These are phyloP conservation scores for Biancaea sappan DNA, from an alignment of 306 rosid species.

Conservation along the genomic window DNA sequence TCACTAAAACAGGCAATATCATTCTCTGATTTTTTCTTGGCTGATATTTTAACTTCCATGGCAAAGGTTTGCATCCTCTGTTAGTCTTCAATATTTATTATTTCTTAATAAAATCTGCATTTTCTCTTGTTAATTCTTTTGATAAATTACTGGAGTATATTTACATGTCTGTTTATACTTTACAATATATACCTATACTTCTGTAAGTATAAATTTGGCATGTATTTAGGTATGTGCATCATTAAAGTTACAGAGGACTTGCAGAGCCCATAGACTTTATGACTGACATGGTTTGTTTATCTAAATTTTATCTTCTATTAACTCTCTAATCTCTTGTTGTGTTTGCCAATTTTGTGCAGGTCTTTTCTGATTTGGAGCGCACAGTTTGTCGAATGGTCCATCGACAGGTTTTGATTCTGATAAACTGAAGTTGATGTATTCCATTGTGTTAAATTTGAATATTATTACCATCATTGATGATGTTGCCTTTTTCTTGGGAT, in stretches of 20 bases:
- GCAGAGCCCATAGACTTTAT: slow-evolving; percentile 2
- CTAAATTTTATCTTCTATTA: slow-evolving; percentile 21
- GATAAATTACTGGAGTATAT: slow-evolving; percentile 5
- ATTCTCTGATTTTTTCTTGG: slow-evolving; percentile 89
- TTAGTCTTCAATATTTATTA: slow-evolving; percentile 24
- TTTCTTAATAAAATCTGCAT: slow-evolving; percentile 25
- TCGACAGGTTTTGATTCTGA: slow-evolving; percentile 73
- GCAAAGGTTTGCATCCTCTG: slow-evolving; percentile 66
- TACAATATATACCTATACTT: neutral
- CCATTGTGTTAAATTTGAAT: slow-evolving; percentile 4
- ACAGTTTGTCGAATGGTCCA: slow-evolving; percentile 98
- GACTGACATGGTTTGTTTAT: slow-evolving; percentile 31
- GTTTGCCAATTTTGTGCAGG: slow-evolving; percentile 53
- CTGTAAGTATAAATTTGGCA: neutral
- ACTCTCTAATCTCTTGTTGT: slow-evolving; percentile 14
- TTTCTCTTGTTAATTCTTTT: slow-evolving; percentile 23
- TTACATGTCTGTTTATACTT: slow-evolving; percentile 9
- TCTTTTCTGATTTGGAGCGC: slow-evolving; percentile 94
- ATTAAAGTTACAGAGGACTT: neutral
- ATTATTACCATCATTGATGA: neutral
- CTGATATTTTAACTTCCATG: slow-evolving; percentile 97
- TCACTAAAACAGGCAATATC: slow-evolving; percentile 79
- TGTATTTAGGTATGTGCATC: slow-evolving; percentile 17
- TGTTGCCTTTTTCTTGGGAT: neutral
- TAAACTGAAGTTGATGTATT: slow-evolving; percentile 27